A percentile compares a stretch with the other conserved stretches of the same genome.
phyloP scores from a whole-genome alignment of 371 early-diverging fungal species.

The Apophysomyces elegans region DNA sequence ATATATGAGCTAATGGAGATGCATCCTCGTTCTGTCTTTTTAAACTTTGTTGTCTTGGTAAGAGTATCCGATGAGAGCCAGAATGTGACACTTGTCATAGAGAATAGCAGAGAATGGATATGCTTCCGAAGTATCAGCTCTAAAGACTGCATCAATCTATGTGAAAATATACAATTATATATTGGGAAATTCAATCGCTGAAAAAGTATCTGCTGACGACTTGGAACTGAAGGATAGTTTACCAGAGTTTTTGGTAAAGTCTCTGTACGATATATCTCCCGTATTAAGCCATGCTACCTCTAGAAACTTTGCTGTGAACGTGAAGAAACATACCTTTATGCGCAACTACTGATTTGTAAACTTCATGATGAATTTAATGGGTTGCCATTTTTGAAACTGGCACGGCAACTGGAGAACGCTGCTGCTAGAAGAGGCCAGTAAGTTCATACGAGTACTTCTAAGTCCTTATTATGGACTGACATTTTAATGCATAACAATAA shows the following conservation, averaged over 20 bases:
- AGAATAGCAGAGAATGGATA: slow-evolving; percentile 69
- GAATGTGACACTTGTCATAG: slow-evolving; percentile 24
- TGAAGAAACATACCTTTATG: slow-evolving; percentile 71
- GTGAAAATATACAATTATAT: slow-evolving; percentile 67
- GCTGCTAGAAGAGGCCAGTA: slow-evolving; percentile 47
- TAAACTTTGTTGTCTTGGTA: slow-evolving; percentile 68
- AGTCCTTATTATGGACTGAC: background rate
- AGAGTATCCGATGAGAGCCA: background rate
- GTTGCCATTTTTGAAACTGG: slow-evolving; percentile 56
- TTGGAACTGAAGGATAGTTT: slow-evolving; percentile 55
- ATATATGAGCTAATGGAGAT: slow-evolving; percentile 68
- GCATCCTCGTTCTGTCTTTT: slow-evolving; percentile 60
- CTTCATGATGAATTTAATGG: slow-evolving; percentile 57
- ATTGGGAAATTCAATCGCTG: slow-evolving; percentile 57
- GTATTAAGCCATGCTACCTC: background rate
- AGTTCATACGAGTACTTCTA: slow-evolving; percentile 7
- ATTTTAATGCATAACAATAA: background rate
- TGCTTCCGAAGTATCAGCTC: slow-evolving; percentile 62
- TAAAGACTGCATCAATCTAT: slow-evolving; percentile 67
- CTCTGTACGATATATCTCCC: background rate
- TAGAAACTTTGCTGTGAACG: slow-evolving; percentile 68
- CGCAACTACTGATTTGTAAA: slow-evolving; percentile 60
- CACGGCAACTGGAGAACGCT: slow-evolving; percentile 63
- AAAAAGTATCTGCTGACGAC: slow-evolving; percentile 58
- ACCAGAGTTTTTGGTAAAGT: slow-evolving; percentile 51